A percentile compares a stretch with the other conserved stretches of the same genome.
These are phyloP conservation scores for Hypoxylon subgilvum DNA, from an alignment of 495 filamentous ascomycete species.

Conservation along the genomic window DNA sequence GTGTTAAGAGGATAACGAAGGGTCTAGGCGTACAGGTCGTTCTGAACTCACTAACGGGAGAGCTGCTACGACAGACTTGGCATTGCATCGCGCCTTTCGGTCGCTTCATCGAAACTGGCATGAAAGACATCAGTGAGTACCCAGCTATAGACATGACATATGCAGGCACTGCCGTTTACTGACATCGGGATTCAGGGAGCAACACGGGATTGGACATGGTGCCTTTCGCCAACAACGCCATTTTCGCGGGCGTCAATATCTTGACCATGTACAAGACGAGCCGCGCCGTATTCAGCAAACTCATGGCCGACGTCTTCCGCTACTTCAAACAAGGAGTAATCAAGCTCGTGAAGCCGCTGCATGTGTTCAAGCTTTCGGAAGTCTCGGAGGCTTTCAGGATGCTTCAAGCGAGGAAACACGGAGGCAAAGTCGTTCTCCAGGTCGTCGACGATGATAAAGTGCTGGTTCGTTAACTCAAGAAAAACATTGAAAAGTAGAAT, in stretches of 20 bases:
- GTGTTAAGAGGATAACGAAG: conserved; percentile 52
- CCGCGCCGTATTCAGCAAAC: conserved; percentile 28
- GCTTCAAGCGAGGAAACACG: conserved; percentile 56
- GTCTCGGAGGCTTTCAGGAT: conserved; percentile 56
- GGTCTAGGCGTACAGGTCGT: conserved; percentile 62
- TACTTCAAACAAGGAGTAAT: conserved; percentile 34
- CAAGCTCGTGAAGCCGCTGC: conserved; percentile 44
- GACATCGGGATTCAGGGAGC: conserved; percentile 21
- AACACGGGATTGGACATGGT: conserved; percentile 46
- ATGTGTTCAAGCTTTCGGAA: conserved; percentile 47
- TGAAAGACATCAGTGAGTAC: conserved; percentile 50
- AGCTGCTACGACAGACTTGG: conserved; percentile 41
- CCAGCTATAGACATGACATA: too few species aligned
- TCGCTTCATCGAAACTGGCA: conserved; percentile 64
- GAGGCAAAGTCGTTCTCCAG: conserved; percentile 60
- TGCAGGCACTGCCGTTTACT: too few species aligned
- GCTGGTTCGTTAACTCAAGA: conserved; percentile 20
- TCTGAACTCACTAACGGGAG: conserved; percentile 58
- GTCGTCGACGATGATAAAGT: conserved; percentile 39
- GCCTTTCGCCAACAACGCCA: conserved; percentile 40
- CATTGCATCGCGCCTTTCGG: conserved; percentile 60
- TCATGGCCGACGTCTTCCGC: conserved; percentile 31
- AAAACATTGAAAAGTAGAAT: not conserved
- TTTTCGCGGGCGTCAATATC: conserved; percentile 54
- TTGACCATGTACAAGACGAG: conserved; percentile 40